These are phyloP conservation scores for Trichoderma simmonsii DNA, from an alignment of 2,329 filamentous ascomycete genomes.

Conservation along the genomic window DNA sequence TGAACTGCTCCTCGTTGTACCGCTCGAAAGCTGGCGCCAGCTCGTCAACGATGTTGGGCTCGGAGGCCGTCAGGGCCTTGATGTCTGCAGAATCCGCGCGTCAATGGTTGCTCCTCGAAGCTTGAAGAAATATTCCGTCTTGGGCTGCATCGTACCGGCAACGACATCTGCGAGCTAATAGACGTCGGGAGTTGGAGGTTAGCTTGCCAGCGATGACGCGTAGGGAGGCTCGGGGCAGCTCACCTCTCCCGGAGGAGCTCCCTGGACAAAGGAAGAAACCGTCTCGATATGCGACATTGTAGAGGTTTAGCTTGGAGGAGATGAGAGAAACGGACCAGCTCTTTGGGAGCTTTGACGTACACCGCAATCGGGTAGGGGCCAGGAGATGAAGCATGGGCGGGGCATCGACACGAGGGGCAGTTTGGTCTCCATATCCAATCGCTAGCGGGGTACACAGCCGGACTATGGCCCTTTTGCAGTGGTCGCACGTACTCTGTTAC, in stretches of 20 bases:
- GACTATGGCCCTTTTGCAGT: neutral
- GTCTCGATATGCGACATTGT: slow-evolving; percentile 40
- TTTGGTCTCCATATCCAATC: neutral
- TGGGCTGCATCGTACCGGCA: slow-evolving; percentile 57
- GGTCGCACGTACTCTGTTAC: neutral
- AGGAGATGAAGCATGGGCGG: slow-evolving; percentile 12
- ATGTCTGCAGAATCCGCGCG: slow-evolving; percentile 61
- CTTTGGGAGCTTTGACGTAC: slow-evolving; percentile 12
- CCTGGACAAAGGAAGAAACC: slow-evolving; percentile 84
- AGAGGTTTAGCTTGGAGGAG: neutral
- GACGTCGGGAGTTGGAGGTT: slow-evolving; percentile 21
- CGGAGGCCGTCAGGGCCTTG: slow-evolving; percentile 74
- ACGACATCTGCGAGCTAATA: slow-evolving; percentile 80
- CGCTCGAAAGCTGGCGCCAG: slow-evolving; percentile 82
- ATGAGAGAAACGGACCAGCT: neutral
- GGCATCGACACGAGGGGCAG: slow-evolving; percentile 14
- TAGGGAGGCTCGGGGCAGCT: neutral
- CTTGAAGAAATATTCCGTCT: neutral
- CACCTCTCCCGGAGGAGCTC: slow-evolving; percentile 94
- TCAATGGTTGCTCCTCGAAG: slow-evolving; percentile 22
- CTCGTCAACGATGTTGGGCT: slow-evolving; percentile 63
- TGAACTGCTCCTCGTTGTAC: slow-evolving; percentile 95
- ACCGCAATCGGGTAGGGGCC: slow-evolving; percentile 8
- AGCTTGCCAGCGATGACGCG: slow-evolving; percentile 27
- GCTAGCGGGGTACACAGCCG: slow-evolving; percentile 8